phyloP scores from a whole-genome alignment of 1,139 yeast genomes.

The Diutina neorugosa region DNA sequence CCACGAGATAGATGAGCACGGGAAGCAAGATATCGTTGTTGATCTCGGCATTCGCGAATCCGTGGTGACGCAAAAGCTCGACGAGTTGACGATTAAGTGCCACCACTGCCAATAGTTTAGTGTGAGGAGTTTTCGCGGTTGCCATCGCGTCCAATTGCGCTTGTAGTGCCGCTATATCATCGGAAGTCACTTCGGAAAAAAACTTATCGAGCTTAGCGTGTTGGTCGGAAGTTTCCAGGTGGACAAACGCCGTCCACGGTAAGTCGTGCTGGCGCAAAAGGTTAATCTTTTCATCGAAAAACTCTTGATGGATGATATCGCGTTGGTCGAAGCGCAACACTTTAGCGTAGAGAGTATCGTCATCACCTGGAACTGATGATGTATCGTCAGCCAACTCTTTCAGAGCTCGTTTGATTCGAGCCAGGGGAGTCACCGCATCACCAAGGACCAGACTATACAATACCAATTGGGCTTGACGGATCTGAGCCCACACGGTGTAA shows the following conservation, averaged over 20 bases:
- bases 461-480: conserved; percentile 22
- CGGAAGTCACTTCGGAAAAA: neutral
- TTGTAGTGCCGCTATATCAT: neutral
- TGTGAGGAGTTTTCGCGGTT: neutral
- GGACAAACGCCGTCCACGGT: conserved; percentile 11
- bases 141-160: neutral
- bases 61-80: conserved; percentile 8
- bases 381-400: neutral
- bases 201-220: neutral
- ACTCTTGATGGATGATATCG: conserved; percentile 26
- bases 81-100: neutral
- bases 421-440: neutral
- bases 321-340: conserved; percentile 27
- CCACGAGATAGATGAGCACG: conserved; percentile 21
- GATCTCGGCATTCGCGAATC: conserved; percentile 13
- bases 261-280: conserved; percentile 16
- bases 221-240: neutral
- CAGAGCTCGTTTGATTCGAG: neutral
- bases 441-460: conserved; percentile 16
- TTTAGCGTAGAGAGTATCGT: conserved; percentile 24
- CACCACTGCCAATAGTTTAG: neutral
- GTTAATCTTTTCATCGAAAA: conserved; percentile 23
- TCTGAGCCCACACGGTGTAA: conserved; percentile 19
- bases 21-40: conserved; percentile 32
- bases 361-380: conserved; percentile 14